Percentiles rank a stretch among this genome's conserved stretches.
These are phyloP conservation scores for Leishmania mexicana DNA, from an alignment of 208 protist genomes.

Conservation along the genomic window DNA sequence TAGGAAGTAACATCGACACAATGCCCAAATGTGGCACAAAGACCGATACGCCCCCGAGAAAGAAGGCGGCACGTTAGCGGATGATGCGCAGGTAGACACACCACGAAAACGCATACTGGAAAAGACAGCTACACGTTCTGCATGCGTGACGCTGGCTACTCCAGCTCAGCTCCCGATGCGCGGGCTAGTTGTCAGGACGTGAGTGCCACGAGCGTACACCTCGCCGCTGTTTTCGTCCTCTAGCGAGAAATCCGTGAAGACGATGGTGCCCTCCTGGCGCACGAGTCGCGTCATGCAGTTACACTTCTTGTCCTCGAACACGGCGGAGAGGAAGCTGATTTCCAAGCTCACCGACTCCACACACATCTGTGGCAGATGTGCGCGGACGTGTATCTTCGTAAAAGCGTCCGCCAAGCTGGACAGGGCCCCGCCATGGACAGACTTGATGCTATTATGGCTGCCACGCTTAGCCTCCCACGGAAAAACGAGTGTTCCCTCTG, in stretches of 20 bases:
- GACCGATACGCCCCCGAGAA: not conserved
- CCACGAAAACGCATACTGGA: not conserved
- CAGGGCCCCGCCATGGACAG: conserved; percentile 85
- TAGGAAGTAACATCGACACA: not conserved
- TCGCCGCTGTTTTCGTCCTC: conserved; percentile 58
- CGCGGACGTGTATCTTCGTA: conserved; percentile 69
- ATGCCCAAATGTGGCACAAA: not conserved
- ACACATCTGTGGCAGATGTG: conserved; percentile 24
- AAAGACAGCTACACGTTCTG: not conserved
- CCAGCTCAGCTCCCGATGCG: not conserved
- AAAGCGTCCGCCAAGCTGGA: conserved; percentile 84
- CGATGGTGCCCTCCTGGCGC: conserved; percentile 36
- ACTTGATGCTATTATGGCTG: conserved; percentile 76
- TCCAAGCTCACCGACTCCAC: conserved; percentile 76
- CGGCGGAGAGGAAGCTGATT: conserved; percentile 79
- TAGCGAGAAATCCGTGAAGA: conserved; percentile 82
- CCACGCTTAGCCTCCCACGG: conserved; percentile 55
- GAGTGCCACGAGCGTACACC: conserved; percentile 76
- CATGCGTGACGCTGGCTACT: not conserved
- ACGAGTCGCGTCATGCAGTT: conserved; percentile 73
- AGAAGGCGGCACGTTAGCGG: not conserved
- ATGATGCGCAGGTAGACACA: not conserved
- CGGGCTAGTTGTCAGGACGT: conserved; percentile 41
- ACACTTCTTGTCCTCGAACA: conserved; percentile 68
- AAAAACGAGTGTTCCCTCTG: conserved; percentile 59